A percentile compares a stretch with the other conserved stretches of the same genome.
phyloP scores from a whole-genome alignment of 768 basidiomycete species.

The Symmetrospora coprosmae region DNA sequence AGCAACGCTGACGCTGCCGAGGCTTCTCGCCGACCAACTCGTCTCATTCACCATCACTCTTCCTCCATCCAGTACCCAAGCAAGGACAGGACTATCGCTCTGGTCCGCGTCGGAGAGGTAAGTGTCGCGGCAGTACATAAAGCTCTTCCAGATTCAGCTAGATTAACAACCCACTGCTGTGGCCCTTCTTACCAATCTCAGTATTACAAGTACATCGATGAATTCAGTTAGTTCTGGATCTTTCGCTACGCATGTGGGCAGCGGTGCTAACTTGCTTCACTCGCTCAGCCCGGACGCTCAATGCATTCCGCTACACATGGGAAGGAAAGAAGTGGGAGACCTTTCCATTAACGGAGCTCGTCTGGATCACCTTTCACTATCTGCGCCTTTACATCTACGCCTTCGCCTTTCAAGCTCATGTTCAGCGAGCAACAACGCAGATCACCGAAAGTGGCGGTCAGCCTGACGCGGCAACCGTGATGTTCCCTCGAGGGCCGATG shows the following conservation, averaged over 20 bases:
- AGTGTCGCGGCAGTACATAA: too few species aligned
- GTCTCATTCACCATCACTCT: not conserved
- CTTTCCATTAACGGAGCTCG: slow-evolving; percentile 12
- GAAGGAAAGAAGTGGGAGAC: slow-evolving; percentile 14
- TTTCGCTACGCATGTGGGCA: slow-evolving; percentile 15
- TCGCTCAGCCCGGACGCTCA: not conserved
- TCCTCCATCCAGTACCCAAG: slow-evolving; percentile 16
- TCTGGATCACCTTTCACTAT: slow-evolving; percentile 21
- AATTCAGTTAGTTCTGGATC: slow-evolving; percentile 22
- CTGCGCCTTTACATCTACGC: slow-evolving; percentile 24
- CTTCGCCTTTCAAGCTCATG: slow-evolving; percentile 30
- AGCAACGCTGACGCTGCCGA: too few species aligned
- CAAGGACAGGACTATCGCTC: slow-evolving; percentile 25
- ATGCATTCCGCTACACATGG: slow-evolving; percentile 20
- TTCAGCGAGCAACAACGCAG: slow-evolving; percentile 3
- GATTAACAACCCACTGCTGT: too few species aligned
- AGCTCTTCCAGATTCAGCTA: too few species aligned
- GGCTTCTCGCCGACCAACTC: too few species aligned
- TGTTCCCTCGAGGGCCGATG: slow-evolving; percentile 26
- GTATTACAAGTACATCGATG: slow-evolving; percentile 28
- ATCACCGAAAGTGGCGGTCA: not conserved
- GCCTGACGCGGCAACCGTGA: slow-evolving; percentile 13
- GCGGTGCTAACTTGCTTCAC: not conserved
- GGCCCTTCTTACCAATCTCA: too few species aligned
- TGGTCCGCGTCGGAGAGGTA: slow-evolving; percentile 24